A percentile compares a stretch with the other conserved stretches of the same genome.
phyloP scores from a whole-genome alignment of 768 basidiomycete genomes.

The Suillus lakei region DNA sequence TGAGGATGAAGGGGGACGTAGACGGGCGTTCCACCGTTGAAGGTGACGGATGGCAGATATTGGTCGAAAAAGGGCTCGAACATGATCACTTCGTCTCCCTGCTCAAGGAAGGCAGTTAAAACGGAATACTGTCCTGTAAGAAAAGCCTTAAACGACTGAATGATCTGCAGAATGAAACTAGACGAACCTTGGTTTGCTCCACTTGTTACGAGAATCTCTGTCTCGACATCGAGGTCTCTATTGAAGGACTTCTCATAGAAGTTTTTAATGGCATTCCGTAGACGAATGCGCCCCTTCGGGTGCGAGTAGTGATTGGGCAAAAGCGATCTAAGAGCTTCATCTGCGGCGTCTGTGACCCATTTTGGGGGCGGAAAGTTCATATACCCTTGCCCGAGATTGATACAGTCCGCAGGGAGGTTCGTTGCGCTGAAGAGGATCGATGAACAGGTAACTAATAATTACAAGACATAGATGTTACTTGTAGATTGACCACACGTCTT shows the following conservation, averaged over 20 bases:
- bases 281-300: constrained; percentile 84
- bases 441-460: constrained; percentile 10
- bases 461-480: constrained; percentile 50
- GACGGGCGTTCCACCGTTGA: constrained; percentile 92
- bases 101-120: constrained; percentile 88
- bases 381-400: constrained; percentile 95
- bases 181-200: constrained; percentile 92
- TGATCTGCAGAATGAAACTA: not conserved
- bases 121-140: constrained; percentile 88
- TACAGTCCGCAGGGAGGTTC: constrained; percentile 88
- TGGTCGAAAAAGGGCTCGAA: constrained; percentile 99
- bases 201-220: constrained; percentile 92
- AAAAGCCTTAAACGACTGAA: constrained; percentile 10
- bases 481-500: constrained; percentile 93
- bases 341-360: constrained; percentile 79
- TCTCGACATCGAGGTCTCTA: constrained; percentile 78
- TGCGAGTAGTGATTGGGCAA: constrained; percentile 88
- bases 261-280: constrained; percentile 85
- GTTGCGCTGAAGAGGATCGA: constrained; percentile 57
- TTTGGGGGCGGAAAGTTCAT: constrained; percentile 90
- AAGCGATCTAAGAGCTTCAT: constrained; percentile 64
- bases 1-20: constrained; percentile 96
- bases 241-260: constrained; percentile 74
- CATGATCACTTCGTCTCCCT: constrained; percentile 97
- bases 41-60: constrained; percentile 89